phyloP scores from a whole-genome alignment of 371 early-diverging fungal species.

The Edhazardia aedis region DNA sequence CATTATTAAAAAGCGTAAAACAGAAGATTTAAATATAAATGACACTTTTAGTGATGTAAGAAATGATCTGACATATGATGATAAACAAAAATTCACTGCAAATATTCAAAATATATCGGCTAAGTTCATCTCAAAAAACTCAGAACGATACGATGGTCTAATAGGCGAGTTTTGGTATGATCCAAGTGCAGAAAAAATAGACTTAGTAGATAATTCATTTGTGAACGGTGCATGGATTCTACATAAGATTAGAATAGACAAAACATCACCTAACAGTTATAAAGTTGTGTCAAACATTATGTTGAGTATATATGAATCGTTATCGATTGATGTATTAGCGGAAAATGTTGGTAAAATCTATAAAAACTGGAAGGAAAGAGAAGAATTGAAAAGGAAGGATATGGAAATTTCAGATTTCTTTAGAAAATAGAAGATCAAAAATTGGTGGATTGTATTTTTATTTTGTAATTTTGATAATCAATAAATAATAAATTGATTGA shows the following conservation, averaged over 20 bases:
- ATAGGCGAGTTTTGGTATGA: slow-evolving; percentile 45
- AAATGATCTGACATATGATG: background rate
- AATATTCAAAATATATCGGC: background rate
- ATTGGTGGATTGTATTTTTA: too few species aligned
- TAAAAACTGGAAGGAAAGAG: too few species aligned
- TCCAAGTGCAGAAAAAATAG: slow-evolving; percentile 16
- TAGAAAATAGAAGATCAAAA: too few species aligned
- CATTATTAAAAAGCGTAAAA: background rate
- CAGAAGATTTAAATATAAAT: too few species aligned
- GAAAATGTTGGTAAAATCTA: too few species aligned
- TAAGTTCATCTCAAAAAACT: too few species aligned
- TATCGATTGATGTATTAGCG: too few species aligned
- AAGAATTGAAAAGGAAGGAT: too few species aligned
- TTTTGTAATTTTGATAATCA: too few species aligned
- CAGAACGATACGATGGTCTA: slow-evolving; percentile 9
- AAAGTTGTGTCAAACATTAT: slow-evolving; percentile 32
- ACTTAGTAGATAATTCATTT: slow-evolving; percentile 13
- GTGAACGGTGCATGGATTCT: slow-evolving; percentile 40
- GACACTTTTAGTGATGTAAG: background rate
- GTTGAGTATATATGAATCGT: too few species aligned
- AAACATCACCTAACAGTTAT: slow-evolving; percentile 40
- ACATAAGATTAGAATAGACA: slow-evolving; percentile 39
- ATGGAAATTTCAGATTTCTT: too few species aligned
- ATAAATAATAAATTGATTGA: too few species aligned
- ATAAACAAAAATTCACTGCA: background rate